Evolutionary conservation across 768 basidiomycete genomes (phyloP).

Genomic region (Pisolithus orientalis): DNA sequence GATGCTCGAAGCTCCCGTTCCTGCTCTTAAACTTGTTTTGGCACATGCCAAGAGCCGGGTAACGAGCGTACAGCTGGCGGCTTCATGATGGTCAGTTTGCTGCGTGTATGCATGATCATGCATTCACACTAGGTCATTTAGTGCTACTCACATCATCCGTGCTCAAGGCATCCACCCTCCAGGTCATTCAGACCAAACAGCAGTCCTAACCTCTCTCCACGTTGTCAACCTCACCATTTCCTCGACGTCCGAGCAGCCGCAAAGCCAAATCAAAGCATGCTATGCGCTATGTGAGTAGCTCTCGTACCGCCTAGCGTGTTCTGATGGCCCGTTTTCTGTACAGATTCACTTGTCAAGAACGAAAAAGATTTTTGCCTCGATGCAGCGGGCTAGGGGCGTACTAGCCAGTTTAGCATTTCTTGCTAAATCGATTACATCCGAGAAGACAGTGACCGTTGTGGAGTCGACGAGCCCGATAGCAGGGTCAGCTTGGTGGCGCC

Average conservation of each 20-base stretch:
- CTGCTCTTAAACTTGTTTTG: conserved; percentile 37
- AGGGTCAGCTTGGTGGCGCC: conserved; percentile 50
- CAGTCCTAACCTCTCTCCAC: conserved; percentile 59
- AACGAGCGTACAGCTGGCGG: conserved; percentile 60
- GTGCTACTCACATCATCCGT: conserved; percentile 58
- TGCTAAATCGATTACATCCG: conserved; percentile 49
- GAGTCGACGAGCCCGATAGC: conserved; percentile 65
- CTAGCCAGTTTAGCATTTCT: conserved; percentile 48
- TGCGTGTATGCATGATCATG: not conserved
- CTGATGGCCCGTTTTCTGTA: not conserved
- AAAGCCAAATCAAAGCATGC: conserved; percentile 59
- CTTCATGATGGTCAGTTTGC: conserved; percentile 54
- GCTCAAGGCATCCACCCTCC: conserved; percentile 32
- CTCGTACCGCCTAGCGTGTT: not conserved
- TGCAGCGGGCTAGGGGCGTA: conserved; percentile 64
- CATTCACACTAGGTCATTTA: conserved; percentile 17
- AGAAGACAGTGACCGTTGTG: conserved; percentile 44
- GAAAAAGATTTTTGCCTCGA: conserved; percentile 59
- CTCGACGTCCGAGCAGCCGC: conserved; percentile 34
- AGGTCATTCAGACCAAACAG: conserved; percentile 35
- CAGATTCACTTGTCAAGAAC: conserved; percentile 67
- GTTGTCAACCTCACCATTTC: conserved; percentile 58
- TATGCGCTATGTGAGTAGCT: conserved; percentile 61
- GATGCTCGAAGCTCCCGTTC: conserved; percentile 5
- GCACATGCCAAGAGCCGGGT: conserved; percentile 52